Conservation (phyloP, 371 early-diverging fungal species). For the Capillidium heterosporum region DNA sequence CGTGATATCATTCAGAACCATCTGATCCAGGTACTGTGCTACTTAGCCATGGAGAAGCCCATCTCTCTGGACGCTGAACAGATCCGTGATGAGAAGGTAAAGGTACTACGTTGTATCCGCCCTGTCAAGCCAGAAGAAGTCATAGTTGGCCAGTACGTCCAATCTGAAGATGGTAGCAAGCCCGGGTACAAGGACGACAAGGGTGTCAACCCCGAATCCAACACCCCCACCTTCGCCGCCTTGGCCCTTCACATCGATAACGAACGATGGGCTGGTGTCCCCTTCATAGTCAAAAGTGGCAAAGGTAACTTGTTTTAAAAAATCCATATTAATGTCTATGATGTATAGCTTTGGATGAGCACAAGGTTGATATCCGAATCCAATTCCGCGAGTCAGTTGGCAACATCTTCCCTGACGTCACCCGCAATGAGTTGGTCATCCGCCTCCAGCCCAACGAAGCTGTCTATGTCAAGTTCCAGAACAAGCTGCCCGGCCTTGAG, state of each 20-base stretch:
- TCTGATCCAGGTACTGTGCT: slow-evolving; percentile 74
- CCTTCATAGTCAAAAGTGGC: slow-evolving; percentile 90
- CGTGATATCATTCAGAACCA: slow-evolving; percentile 99
- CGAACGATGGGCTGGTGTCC: slow-evolving; percentile 92
- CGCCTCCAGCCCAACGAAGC: slow-evolving; percentile 91
- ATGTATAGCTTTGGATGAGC: slow-evolving; percentile 61
- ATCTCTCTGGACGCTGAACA: slow-evolving; percentile 69
- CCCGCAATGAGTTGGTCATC: slow-evolving; percentile 90
- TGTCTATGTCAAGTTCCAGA: slow-evolving; percentile 92
- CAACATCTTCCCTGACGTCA: slow-evolving; percentile 41
- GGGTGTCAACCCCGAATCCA: slow-evolving; percentile 55
- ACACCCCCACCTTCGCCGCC: slow-evolving; percentile 88
- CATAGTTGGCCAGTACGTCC: slow-evolving; percentile 76
- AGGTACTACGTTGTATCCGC: slow-evolving; percentile 64
- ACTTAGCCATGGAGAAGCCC: slow-evolving; percentile 90
- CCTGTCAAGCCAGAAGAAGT: slow-evolving; percentile 58
- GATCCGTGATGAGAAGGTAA: slow-evolving; percentile 77
- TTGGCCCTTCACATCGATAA: slow-evolving; percentile 72
- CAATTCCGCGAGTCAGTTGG: slow-evolving; percentile 85
- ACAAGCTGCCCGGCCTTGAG: slow-evolving; percentile 75
- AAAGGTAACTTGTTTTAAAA: slow-evolving; percentile 29
- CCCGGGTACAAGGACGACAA: slow-evolving; percentile 84
- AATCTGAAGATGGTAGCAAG: slow-evolving; percentile 46
- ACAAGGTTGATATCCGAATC: slow-evolving; percentile 84
- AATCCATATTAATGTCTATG: background rate